phyloP scores from a whole-genome alignment of 1,139 yeast species.

The Arxiozyma bovina region DNA sequence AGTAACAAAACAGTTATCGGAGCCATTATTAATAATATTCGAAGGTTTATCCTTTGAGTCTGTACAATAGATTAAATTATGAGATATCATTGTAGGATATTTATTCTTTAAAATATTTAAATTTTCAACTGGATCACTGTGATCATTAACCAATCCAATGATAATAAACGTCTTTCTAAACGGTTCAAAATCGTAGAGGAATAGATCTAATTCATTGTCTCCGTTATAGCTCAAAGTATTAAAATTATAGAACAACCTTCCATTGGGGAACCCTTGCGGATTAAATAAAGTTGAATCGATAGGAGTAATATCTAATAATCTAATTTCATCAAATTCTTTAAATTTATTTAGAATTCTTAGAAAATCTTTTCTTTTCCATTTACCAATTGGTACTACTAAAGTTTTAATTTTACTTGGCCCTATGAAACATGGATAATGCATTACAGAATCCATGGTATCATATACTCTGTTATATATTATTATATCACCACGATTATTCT shows the following conservation, averaged over 20 bases:
- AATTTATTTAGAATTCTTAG: conserved; percentile 39
- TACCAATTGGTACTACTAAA: conserved; percentile 62
- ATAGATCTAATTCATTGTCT: conserved; percentile 43
- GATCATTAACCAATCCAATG: conserved; percentile 40
- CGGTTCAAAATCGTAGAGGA: conserved; percentile 83
- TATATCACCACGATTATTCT: background rate
- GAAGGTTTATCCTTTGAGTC: background rate
- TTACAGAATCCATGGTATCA: conserved; percentile 9
- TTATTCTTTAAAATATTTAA: conserved; percentile 34
- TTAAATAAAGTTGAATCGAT: conserved; percentile 55
- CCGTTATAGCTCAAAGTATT: conserved; percentile 36
- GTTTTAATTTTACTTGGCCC: conserved; percentile 61
- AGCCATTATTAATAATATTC: background rate
- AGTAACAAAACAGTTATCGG: conserved; percentile 12
- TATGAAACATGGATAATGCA: conserved; percentile 17
- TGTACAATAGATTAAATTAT: conserved; percentile 39
- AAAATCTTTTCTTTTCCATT: conserved; percentile 44
- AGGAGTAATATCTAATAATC: conserved; percentile 69
- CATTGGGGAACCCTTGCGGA: conserved; percentile 79
- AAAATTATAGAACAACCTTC: conserved; percentile 47
- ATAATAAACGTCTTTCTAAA: conserved; percentile 65
- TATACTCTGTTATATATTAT: background rate
- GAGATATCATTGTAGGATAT: conserved; percentile 56
- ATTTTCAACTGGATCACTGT: conserved; percentile 27
- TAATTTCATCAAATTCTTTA: conserved; percentile 48